Conservation (phyloP, 2,329 filamentous ascomycete genomes). For the Aspergillus intermedius region DNA sequence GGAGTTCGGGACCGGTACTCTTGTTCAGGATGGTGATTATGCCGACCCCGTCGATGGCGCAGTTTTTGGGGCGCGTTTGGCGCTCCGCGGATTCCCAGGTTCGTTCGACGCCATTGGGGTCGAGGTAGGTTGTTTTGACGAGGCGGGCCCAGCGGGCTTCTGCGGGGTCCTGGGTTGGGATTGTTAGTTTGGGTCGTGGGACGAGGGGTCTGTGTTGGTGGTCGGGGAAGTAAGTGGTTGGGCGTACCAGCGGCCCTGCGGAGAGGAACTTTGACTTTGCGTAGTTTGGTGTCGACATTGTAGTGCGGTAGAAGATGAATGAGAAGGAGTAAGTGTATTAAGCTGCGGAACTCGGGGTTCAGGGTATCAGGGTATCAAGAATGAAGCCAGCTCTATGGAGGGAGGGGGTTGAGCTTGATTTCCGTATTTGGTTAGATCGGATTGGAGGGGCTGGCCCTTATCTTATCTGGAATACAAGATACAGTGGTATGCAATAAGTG, state of each 20-base stretch:
- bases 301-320: background rate
- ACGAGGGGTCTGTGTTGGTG: background rate
- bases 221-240: background rate
- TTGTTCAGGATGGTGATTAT: slow-evolving; percentile 55
- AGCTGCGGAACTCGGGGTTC: no score
- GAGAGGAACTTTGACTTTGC: slow-evolving; percentile 26
- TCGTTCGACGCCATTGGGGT: slow-evolving; percentile 37
- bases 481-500: no score
- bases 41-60: slow-evolving; percentile 51
- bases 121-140: slow-evolving; percentile 38
- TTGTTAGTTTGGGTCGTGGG: background rate
- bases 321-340: no score
- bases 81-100: slow-evolving; percentile 43
- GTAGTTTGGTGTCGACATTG: slow-evolving; percentile 17
- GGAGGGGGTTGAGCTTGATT: no score
- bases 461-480: no score
- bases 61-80: slow-evolving; percentile 45
- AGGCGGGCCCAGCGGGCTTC: slow-evolving; percentile 39
- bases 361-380: no score
- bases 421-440: no score
- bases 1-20: slow-evolving; percentile 42
- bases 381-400: no score
- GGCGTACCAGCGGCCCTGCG: slow-evolving; percentile 28
- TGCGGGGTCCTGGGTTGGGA: slow-evolving; percentile 24
- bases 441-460: no score